Base-by-base conservation (phyloP, 192 early-diverging fungal genomes). In the Thamnidium elegans region DNA sequence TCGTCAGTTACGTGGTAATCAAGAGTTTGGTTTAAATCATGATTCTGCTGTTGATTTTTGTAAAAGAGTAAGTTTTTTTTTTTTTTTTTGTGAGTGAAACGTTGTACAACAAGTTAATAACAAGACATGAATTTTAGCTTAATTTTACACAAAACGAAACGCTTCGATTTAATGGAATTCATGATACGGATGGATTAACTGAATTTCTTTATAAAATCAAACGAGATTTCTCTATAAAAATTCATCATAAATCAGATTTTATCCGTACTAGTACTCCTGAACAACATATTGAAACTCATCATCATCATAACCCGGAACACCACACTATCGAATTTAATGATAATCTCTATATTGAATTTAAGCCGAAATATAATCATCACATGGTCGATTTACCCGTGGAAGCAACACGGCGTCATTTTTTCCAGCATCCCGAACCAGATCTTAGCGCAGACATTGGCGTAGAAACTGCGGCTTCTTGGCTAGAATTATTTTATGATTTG, bases 401-500 rank as follows among this genome's bases (percentile, higher is more conserved):
- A 26, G 26, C 26, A 26, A 26, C 26, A 26, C 26, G 26, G 26
- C 26, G 26, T 36, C 34, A 58, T 17, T 3, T 61, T 21, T 34
- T 19, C 19, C 60, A 56, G 20, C 62, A 62, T 43, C 73, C 73
- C 13, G 73, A 69, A 45, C 63, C 68, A 14, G 73, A 74, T 60
- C 53, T 74, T 7, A 70, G 63, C 50, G 73, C 67, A n/a, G 73
- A 74, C 36, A 74, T 74, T 69, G 73, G 73, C 21, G 63, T 64
- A 26, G 73, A 74, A 32, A 74, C 69, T 6, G 67, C 73, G 4
- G 63, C 73, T 46, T 71, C 50, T 26, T 69, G 55, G 59, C 44
- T 79, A 54, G 80, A 81, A 43, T 48, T 81, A 31, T 81, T 81
- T 47, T 81, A 79, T 55, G 80, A 81, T 45, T 54, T 81, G 19